A percentile compares a stretch with the other conserved stretches of the same genome.
phyloP scores from a whole-genome alignment of 176 grass and related monocot genomes.

The Oryza nivara region DNA sequence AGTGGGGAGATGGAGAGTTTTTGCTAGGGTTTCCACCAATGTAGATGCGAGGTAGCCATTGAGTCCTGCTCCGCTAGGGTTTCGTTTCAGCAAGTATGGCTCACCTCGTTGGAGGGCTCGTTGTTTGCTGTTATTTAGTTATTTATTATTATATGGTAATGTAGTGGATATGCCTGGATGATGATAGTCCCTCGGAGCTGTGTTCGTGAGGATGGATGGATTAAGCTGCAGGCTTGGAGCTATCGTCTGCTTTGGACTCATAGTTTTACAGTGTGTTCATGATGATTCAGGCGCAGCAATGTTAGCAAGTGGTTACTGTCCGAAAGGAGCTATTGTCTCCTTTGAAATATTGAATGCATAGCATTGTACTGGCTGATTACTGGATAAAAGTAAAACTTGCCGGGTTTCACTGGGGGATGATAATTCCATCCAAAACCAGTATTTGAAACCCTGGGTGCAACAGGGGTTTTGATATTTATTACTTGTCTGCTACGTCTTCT shows the following conservation, averaged over 20 bases:
- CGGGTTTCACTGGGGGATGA: background rate
- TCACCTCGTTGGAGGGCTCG: background rate
- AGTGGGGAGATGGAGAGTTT: background rate
- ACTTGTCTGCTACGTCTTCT: slow-evolving; percentile 17
- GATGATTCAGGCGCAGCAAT: background rate
- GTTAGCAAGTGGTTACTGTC: background rate
- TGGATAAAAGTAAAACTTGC: background rate
- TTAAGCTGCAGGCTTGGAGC: background rate
- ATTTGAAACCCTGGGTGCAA: too few species aligned
- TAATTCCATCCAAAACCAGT: background rate
- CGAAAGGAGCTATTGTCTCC: background rate
- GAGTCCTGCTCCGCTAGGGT: too few species aligned
- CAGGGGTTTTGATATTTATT: background rate
- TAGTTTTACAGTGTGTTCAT: background rate
- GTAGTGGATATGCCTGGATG: background rate
- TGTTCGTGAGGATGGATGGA: background rate
- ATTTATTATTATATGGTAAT: background rate
- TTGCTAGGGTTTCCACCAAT: slow-evolving; percentile 13
- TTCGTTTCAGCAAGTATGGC: too few species aligned
- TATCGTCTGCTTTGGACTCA: background rate
- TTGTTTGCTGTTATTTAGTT: background rate
- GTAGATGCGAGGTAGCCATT: background rate
- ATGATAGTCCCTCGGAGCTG: background rate
- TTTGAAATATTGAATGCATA: too few species aligned
- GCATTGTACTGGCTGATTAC: background rate